Base-by-base conservation (phyloP, 1,284 basidiomycete genomes). In the Apiotrichum akiyoshidainum region DNA sequence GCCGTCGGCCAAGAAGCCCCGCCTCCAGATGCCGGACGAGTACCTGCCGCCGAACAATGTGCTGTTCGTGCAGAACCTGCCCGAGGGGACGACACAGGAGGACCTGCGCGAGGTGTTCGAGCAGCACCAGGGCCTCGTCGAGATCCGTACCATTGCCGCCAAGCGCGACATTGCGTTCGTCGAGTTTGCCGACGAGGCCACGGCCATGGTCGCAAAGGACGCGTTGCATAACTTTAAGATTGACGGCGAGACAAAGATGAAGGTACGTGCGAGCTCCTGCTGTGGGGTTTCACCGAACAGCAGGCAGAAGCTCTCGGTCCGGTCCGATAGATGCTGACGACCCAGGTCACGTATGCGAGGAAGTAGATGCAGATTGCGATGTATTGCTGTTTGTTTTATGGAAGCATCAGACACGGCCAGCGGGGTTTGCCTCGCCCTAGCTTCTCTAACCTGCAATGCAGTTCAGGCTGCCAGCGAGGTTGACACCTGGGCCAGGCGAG, bases 1-100 rank as follows among this genome's bases (percentile, higher is more conserved):
- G 4, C 22, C 48, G 11, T 48, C 55, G 16, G 67, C 66, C 51
- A 75, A 78, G 64, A 71, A 73, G 58, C 70, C 88, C 37, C 85
- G 87, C 65, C 87, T 98, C 64, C 90, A 92, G 74, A 94, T 96
- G 90, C 94, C 96, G 35, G 95, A 99, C 87, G 95, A 99, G 78
- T 99, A 99, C 79, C 84, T 99, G 10, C 96, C 96, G 5, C 95
- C 95, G 35, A 99, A 99, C 88, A 93, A 93, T 77, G 95, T 98
- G 79, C 84, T 99, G 57, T 99, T 99, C 83, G 77, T 99, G 65
- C 95, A 99, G 80, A 96, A 96, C 76, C 82, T 96, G 34, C 92
- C 92, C n/a, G 79, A 80, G 54, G 90, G 92, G 70, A 88, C 80
- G 67, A 91, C 87, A 54, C 92, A 94, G 73, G 92, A 94, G 55